These are phyloP conservation scores for Candida stauntonica DNA, from an alignment of 805 yeast genomes.

Conservation along the genomic window DNA sequence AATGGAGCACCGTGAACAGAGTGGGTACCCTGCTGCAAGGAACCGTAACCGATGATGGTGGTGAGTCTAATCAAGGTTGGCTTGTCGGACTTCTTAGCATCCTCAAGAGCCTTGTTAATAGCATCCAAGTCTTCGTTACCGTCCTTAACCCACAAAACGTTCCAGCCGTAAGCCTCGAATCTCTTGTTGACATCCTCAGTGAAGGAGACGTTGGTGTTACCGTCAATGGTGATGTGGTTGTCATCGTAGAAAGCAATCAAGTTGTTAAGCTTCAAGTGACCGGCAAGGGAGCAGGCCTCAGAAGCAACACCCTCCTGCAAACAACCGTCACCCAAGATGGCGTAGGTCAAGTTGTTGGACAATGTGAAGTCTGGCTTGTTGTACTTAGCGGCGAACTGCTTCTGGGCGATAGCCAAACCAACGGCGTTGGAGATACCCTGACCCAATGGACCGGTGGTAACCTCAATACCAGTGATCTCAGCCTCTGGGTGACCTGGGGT, in stretches of 20 bases:
- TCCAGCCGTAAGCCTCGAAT: conserved; percentile 94
- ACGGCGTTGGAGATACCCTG: conserved; percentile 97
- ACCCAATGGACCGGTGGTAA: conserved; percentile 98
- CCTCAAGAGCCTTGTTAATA: conserved; percentile 67
- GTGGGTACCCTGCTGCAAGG: conserved; percentile 78
- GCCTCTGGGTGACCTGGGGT: conserved; percentile 98
- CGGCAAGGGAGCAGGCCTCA: conserved; percentile 93
- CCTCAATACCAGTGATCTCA: conserved; percentile 90
- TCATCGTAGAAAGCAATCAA: conserved; percentile 95
- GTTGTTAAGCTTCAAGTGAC: conserved; percentile 90
- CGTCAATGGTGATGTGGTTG: conserved; percentile 95
- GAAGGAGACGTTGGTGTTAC: conserved; percentile 83
- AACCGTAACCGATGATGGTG: conserved; percentile 95
- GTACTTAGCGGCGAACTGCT: conserved; percentile 86
- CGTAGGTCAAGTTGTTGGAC: conserved; percentile 72
- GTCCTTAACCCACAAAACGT: conserved; percentile 67
- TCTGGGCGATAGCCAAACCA: conserved; percentile 94
- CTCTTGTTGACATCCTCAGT: conserved; percentile 87
- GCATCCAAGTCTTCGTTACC: conserved; percentile 78
- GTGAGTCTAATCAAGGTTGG: conserved; percentile 86
- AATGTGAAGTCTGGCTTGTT: conserved; percentile 79
- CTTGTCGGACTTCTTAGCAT: conserved; percentile 79
- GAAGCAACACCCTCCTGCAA: conserved; percentile 96
- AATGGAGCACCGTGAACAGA: conserved; percentile 96
- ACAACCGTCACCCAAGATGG: conserved; percentile 95